phyloP scores from a whole-genome alignment of 2,329 filamentous ascomycete genomes.

The Geoglossum cookeanum region DNA sequence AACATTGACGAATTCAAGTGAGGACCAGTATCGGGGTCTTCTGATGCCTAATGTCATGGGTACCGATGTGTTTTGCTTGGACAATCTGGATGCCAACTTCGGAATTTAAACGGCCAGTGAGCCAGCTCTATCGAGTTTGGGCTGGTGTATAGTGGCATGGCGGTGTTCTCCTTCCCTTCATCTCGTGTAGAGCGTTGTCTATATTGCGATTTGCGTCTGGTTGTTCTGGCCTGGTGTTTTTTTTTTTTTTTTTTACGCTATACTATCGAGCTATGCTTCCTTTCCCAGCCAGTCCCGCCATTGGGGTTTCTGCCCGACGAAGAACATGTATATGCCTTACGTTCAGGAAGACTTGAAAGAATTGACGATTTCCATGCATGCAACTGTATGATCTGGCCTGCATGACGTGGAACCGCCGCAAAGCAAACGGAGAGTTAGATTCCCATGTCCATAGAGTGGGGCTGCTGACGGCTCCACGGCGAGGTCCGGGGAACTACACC shows the following conservation, averaged over 20 bases:
- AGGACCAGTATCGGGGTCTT: constrained; percentile 14
- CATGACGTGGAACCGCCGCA: too few species aligned
- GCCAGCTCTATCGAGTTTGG: neutral
- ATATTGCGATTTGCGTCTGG: neutral
- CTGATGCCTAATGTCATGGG: constrained; percentile 11
- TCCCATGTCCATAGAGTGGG: too few species aligned
- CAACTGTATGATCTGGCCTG: too few species aligned
- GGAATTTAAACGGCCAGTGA: neutral
- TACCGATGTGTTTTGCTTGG: neutral
- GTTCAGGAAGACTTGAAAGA: too few species aligned
- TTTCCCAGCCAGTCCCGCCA: too few species aligned
- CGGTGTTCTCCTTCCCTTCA: neutral
- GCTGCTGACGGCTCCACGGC: too few species aligned
- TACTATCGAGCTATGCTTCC: neutral
- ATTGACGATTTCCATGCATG: too few species aligned
- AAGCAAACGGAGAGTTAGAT: too few species aligned
- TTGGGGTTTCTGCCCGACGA: too few species aligned
- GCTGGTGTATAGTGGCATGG: neutral
- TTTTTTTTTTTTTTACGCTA: neutral
- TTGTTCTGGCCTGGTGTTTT: neutral
- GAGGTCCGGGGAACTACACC: too few species aligned
- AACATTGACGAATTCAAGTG: neutral
- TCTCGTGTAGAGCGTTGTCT: neutral
- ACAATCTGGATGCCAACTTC: neutral
- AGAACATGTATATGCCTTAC: too few species aligned